Base-by-base conservation (phyloP, 164 flowering plant species). In the Macadamia tetraphylla region DNA sequence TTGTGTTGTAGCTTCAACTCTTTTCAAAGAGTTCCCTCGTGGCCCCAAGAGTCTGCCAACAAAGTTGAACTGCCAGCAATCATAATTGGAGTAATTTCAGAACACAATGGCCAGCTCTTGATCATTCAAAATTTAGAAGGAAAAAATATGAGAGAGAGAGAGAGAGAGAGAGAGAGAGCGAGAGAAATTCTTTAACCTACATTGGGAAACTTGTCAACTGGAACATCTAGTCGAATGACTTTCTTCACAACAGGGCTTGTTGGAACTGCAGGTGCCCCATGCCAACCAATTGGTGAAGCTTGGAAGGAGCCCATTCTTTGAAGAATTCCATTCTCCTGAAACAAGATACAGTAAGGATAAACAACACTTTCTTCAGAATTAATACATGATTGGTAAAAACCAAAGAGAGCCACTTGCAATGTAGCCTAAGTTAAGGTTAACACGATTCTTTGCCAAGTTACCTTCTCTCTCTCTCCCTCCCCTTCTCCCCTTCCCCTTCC, bases 21-120 rank as follows among this genome's bases (percentile, higher is more conserved):
- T 83, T 81, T 91, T 91, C 75, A 91, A 73, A 59, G 95, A 91
- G 77, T 89, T 89, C n/a, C 97, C 97, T 40, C 95, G 85, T 11
- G 93, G 95, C 57, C 97, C 93, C 76, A 91, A 60, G 60, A 91
- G 83, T 66, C 94, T 87, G 49, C 97, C 97, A 43, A 89, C 95
- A 85, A 91, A 91, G 70, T 91, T 88, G 72, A 79, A 91, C 97
- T 91, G 90, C 69, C 57, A 57, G 9, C 29, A 29, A 72, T 63
- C 13, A 40, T 57, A 55, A 53, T 30, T 59, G 55, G 51, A 44
- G 46, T 18, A 29, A 29, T 57, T 18, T 55, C 18, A 61, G 18
- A 62, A 35, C 42, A 62, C 70, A 44, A 43, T 30, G 64, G 15
- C 29, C 10, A 63, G 48, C 30, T 58, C 35, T 3, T 51, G 59